These are phyloP conservation scores for Nicotiana tomentosiformis DNA, from an alignment of 257 asterid species.

Conservation along the genomic window DNA sequence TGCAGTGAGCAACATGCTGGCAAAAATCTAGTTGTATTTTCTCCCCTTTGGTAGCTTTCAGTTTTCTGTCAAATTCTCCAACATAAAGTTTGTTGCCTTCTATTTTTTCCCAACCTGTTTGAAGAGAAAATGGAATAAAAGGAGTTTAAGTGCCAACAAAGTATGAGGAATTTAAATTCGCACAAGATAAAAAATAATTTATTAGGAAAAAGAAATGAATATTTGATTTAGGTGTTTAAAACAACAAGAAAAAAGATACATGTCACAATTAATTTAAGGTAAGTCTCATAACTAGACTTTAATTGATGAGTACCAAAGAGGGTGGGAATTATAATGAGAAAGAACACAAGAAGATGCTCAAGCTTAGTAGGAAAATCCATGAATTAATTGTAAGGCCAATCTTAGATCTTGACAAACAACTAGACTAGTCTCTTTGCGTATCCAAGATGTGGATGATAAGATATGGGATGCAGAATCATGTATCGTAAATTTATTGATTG, in stretches of 20 bases:
- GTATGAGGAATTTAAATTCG: not conserved
- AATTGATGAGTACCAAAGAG: not conserved
- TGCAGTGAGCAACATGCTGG: not conserved
- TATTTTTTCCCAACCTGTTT: not conserved
- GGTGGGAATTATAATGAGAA: not conserved
- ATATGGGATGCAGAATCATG: too few relatives aligned
- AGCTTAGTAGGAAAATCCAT: not conserved
- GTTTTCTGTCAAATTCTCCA: not conserved
- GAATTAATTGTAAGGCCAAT: too few relatives aligned
- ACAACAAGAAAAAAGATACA: too few relatives aligned
- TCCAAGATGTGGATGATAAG: too few relatives aligned
- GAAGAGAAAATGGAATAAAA: not conserved
- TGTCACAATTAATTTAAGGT: too few relatives aligned
- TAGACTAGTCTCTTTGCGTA: too few relatives aligned
- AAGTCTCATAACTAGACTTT: not conserved
- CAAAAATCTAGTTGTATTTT: not conserved
- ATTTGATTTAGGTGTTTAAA: too few relatives aligned
- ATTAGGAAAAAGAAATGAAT: too few relatives aligned
- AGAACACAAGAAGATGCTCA: not conserved
- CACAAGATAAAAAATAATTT: not conserved
- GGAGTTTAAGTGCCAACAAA: not conserved
- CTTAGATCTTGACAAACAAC: too few relatives aligned
- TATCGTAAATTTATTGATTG: too few relatives aligned
- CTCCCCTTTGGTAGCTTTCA: not conserved
- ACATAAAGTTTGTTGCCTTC: not conserved